Base-by-base conservation (phyloP, 176 grass and related monocot genomes). In the Triticum dicoccoides region DNA sequence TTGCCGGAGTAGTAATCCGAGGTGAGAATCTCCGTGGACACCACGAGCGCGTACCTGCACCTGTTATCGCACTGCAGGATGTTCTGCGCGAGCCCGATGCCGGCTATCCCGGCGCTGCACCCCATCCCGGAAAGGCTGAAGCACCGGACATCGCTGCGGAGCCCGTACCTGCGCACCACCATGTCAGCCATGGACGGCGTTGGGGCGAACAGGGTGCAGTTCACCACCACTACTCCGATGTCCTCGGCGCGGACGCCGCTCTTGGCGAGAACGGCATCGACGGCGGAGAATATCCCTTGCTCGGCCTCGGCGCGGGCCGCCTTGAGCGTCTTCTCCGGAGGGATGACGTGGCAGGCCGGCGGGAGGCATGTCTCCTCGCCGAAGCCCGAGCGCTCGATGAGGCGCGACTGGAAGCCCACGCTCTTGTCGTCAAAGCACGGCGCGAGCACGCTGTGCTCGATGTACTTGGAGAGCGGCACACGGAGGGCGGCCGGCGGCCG, bases 281-380 rank as follows among this genome's bases (percentile, higher is more conserved):
- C 71, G 37, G 69, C 82, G 30, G 39, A 34, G 38, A 74, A 85
- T 49, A 91, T 88, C 34, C 82, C 85, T 13, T 67, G 61, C 77
- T 85, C 29, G 20, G 82, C 85, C 77, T 91, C 89, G 5, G 82
- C 63, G 32, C 77, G 42, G 27, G 89, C 89, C 18, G 76, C 71
- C 8, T 42, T 8, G 30, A 89, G 24, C 2, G 49, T 56, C 66
- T 79, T 77, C 42, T 44, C 44, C 39, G 63, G 78, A 25, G 83
- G 82, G 58, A 32, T 56, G 76, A 67, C n/a, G 68, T 85, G 83
- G 77, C 73, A 67, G 11, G 72, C 78, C 4, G 88, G 37, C 3
- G 88, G 88, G 10, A 54, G 81, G 82, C 78, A 90, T 54, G 89
- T 90, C 85, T 90, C 89, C 7, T 84, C 85, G 34, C 89, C 89